Conservation (phyloP, 495 filamentous ascomycete genomes). For the Talaromyces stipitatus region DNA sequence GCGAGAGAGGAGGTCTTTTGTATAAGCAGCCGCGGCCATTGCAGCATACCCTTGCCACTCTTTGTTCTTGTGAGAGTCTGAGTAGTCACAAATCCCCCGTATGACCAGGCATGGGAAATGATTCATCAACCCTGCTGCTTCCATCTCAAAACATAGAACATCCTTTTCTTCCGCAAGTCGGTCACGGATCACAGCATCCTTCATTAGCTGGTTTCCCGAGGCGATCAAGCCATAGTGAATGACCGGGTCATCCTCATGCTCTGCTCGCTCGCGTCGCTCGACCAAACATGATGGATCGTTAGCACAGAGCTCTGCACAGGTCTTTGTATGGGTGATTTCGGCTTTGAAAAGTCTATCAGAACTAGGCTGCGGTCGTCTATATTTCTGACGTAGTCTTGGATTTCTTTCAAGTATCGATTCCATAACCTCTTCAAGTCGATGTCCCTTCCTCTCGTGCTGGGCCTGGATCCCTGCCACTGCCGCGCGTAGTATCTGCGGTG, state of each 20-base stretch:
- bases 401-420: conserved; percentile 9
- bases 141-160: conserved; percentile 23
- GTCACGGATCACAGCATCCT: conserved; percentile 10
- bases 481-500: conserved; percentile 4
- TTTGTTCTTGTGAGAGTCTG: conserved; percentile 27
- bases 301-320: conserved; percentile 17
- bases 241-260: neutral
- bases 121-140: conserved; percentile 25
- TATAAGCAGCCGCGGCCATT: conserved; percentile 21
- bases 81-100: conserved; percentile 24
- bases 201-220: conserved; percentile 11
- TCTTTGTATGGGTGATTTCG: conserved; percentile 10
- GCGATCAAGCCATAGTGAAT: conserved; percentile 16
- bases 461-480: conserved; percentile 8
- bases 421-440: conserved; percentile 9
- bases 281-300: conserved; percentile 6
- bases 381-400: conserved; percentile 4
- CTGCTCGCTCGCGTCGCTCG: neutral
- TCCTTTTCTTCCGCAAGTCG: conserved; percentile 18
- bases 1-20: conserved; percentile 8
- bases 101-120: conserved; percentile 21
- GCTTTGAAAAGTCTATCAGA: conserved; percentile 23
- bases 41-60: conserved; percentile 20
- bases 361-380: conserved; percentile 12
- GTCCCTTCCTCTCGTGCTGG: conserved; percentile 8